A percentile compares a stretch with the other conserved stretches of the same genome.
Conservation (phyloP, 768 basidiomycete genomes). For the Boletus reticuloceps region DNA sequence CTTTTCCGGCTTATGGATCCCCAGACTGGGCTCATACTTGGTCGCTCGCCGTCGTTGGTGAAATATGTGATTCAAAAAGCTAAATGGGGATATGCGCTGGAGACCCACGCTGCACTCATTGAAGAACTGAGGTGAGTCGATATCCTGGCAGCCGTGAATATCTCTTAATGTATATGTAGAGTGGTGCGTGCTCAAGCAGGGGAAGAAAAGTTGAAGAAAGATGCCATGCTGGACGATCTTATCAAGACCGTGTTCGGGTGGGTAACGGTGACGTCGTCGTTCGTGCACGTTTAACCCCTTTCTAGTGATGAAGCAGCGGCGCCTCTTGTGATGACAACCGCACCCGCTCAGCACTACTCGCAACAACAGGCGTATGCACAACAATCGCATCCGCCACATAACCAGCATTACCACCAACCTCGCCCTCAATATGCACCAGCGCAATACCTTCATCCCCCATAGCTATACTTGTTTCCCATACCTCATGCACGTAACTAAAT, state of each 20-base stretch:
- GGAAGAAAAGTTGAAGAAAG: constrained; percentile 57
- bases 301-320: constrained; percentile 27
- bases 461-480: neutral
- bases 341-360: constrained; percentile 1
- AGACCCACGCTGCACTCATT: constrained; percentile 63
- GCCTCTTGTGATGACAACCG: constrained; percentile 12
- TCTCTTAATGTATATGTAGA: constrained; percentile 16
- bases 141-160: neutral
- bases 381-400: constrained; percentile 5
- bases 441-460: constrained; percentile 18
- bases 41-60: constrained; percentile 65
- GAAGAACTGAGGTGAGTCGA: constrained; percentile 52
- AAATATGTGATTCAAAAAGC: constrained; percentile 72
- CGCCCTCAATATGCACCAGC: constrained; percentile 13
- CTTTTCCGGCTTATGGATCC: constrained; percentile 52
- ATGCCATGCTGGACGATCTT: constrained; percentile 54
- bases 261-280: constrained; percentile 17
- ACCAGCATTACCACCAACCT: constrained; percentile 8
- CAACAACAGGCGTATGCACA: constrained; percentile 12
- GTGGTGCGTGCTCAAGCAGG: constrained; percentile 49
- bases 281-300: neutral
- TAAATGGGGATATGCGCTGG: constrained; percentile 65
- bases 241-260: constrained; percentile 52
- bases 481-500: too few species aligned
- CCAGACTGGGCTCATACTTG: constrained; percentile 60